Conservation (phyloP, 768 basidiomycete genomes). For the Hygrophoropsis aurantiaca region DNA sequence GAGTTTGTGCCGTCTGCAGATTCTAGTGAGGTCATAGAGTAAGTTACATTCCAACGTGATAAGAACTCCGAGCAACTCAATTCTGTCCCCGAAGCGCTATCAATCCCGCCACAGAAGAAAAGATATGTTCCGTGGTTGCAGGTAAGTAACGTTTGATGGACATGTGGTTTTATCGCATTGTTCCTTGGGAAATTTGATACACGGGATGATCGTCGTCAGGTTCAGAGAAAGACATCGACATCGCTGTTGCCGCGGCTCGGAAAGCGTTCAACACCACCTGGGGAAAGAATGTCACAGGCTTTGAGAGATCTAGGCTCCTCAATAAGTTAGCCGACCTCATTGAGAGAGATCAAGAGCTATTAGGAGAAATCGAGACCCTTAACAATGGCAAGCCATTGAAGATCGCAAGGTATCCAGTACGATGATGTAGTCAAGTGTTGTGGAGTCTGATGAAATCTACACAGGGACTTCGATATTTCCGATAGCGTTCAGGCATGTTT, state of each 20-base stretch:
- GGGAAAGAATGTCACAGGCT: constrained; percentile 87
- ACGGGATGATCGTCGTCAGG: constrained; percentile 34
- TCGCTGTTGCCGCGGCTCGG: constrained; percentile 81
- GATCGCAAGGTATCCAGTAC: constrained; percentile 43
- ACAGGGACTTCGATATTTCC: constrained; percentile 77
- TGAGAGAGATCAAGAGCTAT: constrained; percentile 76
- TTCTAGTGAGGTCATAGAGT: constrained; percentile 65
- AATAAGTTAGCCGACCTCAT: constrained; percentile 90
- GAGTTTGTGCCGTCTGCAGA: constrained; percentile 80
- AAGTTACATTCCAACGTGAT: constrained; percentile 25
- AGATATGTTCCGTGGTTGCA: constrained; percentile 66
- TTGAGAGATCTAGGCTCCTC: constrained; percentile 76
- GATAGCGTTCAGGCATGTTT: constrained; percentile 48
- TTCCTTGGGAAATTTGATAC: constrained; percentile 23
- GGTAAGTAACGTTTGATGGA: constrained; percentile 35
- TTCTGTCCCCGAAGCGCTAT: constrained; percentile 47
- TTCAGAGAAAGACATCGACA: constrained; percentile 75
- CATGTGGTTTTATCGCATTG: constrained; percentile 3
- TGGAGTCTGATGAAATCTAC: constrained; percentile 5
- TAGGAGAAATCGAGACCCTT: constrained; percentile 81
- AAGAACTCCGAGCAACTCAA: constrained; percentile 19
- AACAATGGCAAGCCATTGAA: constrained; percentile 93
- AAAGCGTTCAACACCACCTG: constrained; percentile 82
- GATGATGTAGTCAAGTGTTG: constrained; percentile 33
- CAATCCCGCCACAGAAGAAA: constrained; percentile 81